Conservation (phyloP, 306 rosid species). For the Ceratonia siliqua region DNA sequence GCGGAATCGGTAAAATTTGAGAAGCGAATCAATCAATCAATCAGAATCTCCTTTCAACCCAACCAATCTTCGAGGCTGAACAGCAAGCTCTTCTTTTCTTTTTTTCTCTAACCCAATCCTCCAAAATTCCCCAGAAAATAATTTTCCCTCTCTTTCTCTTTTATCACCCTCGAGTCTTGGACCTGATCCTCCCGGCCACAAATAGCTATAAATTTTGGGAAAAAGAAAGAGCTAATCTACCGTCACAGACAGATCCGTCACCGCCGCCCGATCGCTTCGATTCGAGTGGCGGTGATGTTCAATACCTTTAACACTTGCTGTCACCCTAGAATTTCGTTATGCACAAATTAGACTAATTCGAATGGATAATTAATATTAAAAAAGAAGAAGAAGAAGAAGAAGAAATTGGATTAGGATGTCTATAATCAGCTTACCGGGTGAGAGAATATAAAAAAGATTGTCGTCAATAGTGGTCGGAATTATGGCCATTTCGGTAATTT, state of each 20-base stretch:
- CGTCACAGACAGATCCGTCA: conserved; percentile 34
- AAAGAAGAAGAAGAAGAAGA: too few relatives aligned
- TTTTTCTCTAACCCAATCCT: background rate
- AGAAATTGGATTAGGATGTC: background rate
- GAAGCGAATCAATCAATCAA: background rate
- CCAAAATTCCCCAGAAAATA: background rate
- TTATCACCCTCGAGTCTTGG: background rate
- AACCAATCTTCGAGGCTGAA: background rate
- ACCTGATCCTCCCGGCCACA: background rate
- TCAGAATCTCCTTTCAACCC: background rate
- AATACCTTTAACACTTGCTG: conserved; percentile 9
- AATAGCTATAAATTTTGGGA: background rate
- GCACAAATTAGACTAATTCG: conserved; percentile 18
- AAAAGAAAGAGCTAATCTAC: background rate
- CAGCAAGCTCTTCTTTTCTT: background rate
- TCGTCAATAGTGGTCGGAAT: background rate
- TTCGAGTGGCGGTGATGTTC: background rate
- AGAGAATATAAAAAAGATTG: background rate
- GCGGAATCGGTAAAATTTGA: background rate
- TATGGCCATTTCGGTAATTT: background rate
- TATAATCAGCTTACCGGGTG: too few relatives aligned
- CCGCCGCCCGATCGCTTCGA: conserved; percentile 12
- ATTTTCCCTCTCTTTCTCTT: background rate
- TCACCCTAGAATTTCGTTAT: background rate
- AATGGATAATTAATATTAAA: background rate